Evolutionary conservation across 2,329 filamentous ascomycete genomes (phyloP).

Genomic region (Alternaria conjuncta): DNA sequence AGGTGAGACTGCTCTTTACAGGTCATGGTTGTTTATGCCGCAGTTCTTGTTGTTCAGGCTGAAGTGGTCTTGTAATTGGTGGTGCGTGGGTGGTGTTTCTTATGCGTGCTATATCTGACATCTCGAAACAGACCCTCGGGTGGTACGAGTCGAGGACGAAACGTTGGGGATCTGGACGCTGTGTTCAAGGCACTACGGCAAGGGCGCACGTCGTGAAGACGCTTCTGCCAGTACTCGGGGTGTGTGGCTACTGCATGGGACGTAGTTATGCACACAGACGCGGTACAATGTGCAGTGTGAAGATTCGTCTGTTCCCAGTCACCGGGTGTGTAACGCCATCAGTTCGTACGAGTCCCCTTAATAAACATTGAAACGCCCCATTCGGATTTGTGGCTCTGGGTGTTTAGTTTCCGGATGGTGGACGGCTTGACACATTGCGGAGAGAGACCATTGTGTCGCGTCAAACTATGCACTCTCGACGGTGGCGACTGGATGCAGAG

Average conservation of each 20-base stretch:
- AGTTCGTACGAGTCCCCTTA: constrained; percentile 4
- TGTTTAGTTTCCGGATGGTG: constrained; percentile 14
- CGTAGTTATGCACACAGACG: not conserved
- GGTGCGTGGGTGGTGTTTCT: constrained; percentile 3
- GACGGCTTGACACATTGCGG: constrained; percentile 3
- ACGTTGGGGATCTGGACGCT: not conserved
- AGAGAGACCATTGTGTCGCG: constrained; percentile 1
- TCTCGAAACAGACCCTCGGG: constrained; percentile 8
- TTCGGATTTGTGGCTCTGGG: constrained; percentile 3
- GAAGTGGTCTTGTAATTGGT: not conserved
- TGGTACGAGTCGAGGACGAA: constrained; percentile 13
- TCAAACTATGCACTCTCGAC: not conserved
- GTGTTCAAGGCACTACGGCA: not conserved
- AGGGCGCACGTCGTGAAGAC: not conserved
- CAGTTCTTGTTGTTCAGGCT: not conserved
- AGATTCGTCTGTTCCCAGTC: not conserved
- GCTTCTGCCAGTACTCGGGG: not conserved
- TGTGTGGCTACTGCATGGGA: not conserved
- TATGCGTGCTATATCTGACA: constrained; percentile 8
- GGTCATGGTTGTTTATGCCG: constrained; percentile 2
- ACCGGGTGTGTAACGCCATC: not conserved
- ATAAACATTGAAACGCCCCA: constrained; percentile 9
- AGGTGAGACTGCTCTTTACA: not conserved
- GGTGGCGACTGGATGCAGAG: not conserved
- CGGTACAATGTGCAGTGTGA: not conserved